Evolutionary conservation across 768 basidiomycete genomes (phyloP).

Genomic region (Mycena polygramma): DNA sequence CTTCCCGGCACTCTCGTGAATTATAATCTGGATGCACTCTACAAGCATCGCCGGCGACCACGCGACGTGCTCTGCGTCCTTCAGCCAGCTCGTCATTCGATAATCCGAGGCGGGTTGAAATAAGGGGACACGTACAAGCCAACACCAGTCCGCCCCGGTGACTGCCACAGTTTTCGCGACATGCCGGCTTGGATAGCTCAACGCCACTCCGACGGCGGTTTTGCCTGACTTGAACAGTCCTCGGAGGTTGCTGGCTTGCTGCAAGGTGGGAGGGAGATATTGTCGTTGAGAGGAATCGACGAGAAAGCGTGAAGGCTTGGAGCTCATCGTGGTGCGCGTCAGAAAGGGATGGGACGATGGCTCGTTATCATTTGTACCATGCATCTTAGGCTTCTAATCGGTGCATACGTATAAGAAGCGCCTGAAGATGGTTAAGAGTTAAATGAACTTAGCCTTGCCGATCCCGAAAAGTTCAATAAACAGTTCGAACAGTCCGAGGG

Average conservation of each 20-base stretch:
- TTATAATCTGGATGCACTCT: slow-evolving; percentile 18
- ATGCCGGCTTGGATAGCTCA: slow-evolving; percentile 21
- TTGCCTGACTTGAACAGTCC: slow-evolving; percentile 12
- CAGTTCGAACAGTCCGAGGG: too few species aligned
- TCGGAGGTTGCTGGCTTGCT: not conserved
- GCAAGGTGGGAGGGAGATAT: not conserved
- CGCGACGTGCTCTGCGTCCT: slow-evolving; percentile 20
- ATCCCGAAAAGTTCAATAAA: too few species aligned
- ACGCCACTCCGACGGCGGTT: not conserved
- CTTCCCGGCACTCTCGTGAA: slow-evolving; percentile 21
- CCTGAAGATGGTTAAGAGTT: too few species aligned
- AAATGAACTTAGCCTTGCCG: too few species aligned
- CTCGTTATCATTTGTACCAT: too few species aligned
- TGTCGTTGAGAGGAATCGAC: not conserved
- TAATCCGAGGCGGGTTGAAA: not conserved
- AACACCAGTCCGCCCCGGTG: slow-evolving; percentile 27
- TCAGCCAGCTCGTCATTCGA: not conserved
- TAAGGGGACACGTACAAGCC: slow-evolving; percentile 20
- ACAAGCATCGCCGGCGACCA: slow-evolving; percentile 2
- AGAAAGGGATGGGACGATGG: too few species aligned
- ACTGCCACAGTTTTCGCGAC: slow-evolving; percentile 25
- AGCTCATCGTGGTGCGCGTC: too few species aligned
- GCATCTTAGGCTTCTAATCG: too few species aligned
- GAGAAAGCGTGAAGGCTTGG: not conserved
- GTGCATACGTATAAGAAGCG: too few species aligned